Evolutionary conservation across 306 rosid species (phyloP).

Genomic region (Begonia loranthoides): DNA sequence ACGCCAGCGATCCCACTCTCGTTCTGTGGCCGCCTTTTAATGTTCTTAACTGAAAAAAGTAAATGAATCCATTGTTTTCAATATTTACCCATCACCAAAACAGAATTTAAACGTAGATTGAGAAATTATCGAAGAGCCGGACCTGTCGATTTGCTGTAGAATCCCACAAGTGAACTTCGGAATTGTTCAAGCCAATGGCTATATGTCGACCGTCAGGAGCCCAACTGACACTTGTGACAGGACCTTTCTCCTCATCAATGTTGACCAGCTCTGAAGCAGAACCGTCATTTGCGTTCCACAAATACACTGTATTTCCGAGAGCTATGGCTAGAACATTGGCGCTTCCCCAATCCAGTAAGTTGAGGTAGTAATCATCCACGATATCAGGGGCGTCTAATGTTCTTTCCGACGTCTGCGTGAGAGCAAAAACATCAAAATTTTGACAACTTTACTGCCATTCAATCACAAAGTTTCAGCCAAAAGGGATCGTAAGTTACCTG

Average conservation of each 20-base stretch:
- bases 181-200: constrained; percentile 59
- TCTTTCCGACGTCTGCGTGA: constrained; percentile 54
- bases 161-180: constrained; percentile 74
- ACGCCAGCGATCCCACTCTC: constrained; percentile 58
- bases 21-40: constrained; percentile 45
- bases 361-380: constrained; percentile 56
- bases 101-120: too few relatives aligned
- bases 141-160: constrained; percentile 36
- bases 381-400: constrained; percentile 76
- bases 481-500: constrained; percentile 25
- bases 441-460: background rate
- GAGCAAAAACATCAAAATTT: background rate
- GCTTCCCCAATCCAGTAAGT: constrained; percentile 68
- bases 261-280: constrained; percentile 55
- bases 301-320: constrained; percentile 42
- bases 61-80: constrained; percentile 1
- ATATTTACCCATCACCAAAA: too few relatives aligned
- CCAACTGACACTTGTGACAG: constrained; percentile 62
- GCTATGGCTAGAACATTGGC: constrained; percentile 51
- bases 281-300: constrained; percentile 53
- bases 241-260: constrained; percentile 53
- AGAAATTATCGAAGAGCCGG: background rate
- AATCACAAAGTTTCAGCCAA: background rate
- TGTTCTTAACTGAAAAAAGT: constrained; percentile 35
- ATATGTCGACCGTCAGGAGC: constrained; percentile 69